phyloP scores from a whole-genome alignment of 2,329 filamentous ascomycete species.

The Talaromyces marneffei region DNA sequence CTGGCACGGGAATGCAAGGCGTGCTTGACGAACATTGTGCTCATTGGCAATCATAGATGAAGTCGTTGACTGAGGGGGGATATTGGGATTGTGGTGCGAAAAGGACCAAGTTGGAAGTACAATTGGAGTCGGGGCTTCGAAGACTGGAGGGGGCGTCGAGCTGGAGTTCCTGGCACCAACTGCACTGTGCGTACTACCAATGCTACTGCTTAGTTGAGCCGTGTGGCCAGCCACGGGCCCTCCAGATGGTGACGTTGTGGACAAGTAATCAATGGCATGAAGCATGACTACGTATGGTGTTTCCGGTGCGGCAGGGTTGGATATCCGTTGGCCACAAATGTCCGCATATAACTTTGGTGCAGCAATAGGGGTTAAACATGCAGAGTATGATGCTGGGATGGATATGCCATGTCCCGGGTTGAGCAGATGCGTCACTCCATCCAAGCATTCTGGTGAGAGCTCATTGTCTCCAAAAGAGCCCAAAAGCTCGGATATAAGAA shows the following conservation, averaged over 20 bases:
- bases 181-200: slow-evolving; percentile 18
- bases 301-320: slow-evolving; percentile 69
- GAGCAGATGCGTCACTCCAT: slow-evolving; percentile 91
- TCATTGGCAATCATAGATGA: slow-evolving; percentile 65
- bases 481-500: slow-evolving; percentile 86
- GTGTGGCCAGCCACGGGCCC: slow-evolving; percentile 26
- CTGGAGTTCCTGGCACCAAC: slow-evolving; percentile 21
- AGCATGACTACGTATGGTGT: slow-evolving; percentile 94
- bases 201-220: slow-evolving; percentile 14
- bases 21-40: slow-evolving; percentile 79
- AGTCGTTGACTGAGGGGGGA: slow-evolving; percentile 27
- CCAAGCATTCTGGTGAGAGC: slow-evolving; percentile 89
- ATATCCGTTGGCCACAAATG: slow-evolving; percentile 57
- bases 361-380: slow-evolving; percentile 85
- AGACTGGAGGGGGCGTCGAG: slow-evolving; percentile 24
- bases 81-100: slow-evolving; percentile 37
- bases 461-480: slow-evolving; percentile 96
- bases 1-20: slow-evolving; percentile 69
- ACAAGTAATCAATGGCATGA: slow-evolving; percentile 81
- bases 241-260: slow-evolving; percentile 46
- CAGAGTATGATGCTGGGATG: slow-evolving; percentile 88
- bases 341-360: slow-evolving; percentile 82
- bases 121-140: slow-evolving; percentile 32
- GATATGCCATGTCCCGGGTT: slow-evolving; percentile 76
- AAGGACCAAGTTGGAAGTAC: slow-evolving; percentile 43